Evolutionary conservation across 495 filamentous ascomycete genomes (phyloP).

Genomic region (Penicillium dipodomyicola): DNA sequence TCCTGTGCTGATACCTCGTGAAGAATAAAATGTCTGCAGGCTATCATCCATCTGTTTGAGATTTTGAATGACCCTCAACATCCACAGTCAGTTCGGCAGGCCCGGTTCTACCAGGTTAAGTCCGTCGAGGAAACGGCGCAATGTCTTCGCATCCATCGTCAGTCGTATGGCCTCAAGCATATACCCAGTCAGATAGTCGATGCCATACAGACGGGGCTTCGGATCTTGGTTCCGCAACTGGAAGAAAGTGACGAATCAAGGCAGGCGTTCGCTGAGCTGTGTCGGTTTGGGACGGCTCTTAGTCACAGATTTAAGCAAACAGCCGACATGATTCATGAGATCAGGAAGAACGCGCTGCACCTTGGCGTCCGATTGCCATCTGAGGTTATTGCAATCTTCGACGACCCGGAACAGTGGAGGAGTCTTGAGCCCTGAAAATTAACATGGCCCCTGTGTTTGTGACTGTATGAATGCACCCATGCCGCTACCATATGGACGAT

Average conservation of each 20-base stretch:
- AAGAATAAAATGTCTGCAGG: slow-evolving; percentile 35
- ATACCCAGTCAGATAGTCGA: slow-evolving; percentile 36
- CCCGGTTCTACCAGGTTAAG: slow-evolving; percentile 19
- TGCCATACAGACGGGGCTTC: slow-evolving; percentile 29
- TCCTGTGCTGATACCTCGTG: slow-evolving; percentile 10
- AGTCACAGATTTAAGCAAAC: slow-evolving; percentile 29
- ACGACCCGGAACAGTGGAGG: slow-evolving; percentile 13
- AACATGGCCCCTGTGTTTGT: not conserved
- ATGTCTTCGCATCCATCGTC: slow-evolving; percentile 32
- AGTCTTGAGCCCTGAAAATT: slow-evolving; percentile 1
- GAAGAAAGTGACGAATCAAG: slow-evolving; percentile 22
- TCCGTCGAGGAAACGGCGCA: slow-evolving; percentile 33
- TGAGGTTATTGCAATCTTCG: slow-evolving; percentile 28
- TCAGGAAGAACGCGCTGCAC: slow-evolving; percentile 21
- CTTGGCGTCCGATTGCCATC: slow-evolving; percentile 27
- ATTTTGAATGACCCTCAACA: slow-evolving; percentile 23
- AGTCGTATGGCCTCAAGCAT: slow-evolving; percentile 34
- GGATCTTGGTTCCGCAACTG: slow-evolving; percentile 26
- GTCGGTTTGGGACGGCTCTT: slow-evolving; percentile 31
- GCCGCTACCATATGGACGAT: too few relatives aligned
- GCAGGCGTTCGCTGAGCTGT: slow-evolving; percentile 36
- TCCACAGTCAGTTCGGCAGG: slow-evolving; percentile 19
- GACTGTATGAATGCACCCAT: not conserved
- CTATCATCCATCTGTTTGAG: slow-evolving; percentile 27
- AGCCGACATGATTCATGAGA: slow-evolving; percentile 26